phyloP scores from a whole-genome alignment of 176 grass and related monocot genomes.

The Elymus sibiricus region DNA sequence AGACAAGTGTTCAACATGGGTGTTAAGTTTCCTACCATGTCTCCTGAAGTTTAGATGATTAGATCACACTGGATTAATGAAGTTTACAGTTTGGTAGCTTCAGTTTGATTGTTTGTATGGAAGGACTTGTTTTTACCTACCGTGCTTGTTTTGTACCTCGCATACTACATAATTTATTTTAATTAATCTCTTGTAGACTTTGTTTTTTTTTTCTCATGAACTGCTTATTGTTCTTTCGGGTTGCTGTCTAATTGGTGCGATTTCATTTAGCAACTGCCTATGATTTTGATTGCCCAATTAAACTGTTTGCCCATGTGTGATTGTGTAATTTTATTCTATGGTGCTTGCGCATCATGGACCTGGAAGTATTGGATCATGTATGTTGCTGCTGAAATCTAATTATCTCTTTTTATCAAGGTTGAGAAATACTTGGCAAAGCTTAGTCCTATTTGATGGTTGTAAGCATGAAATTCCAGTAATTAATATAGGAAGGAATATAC shows the following conservation, averaged over 20 bases:
- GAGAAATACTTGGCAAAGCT: no score
- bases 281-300: background rate
- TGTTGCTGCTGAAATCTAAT: no score
- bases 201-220: background rate
- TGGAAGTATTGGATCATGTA: no score
- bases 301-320: no score
- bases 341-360: no score
- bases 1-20: background rate
- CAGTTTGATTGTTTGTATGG: constrained; percentile 9
- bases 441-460: no score
- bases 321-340: no score
- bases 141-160: background rate
- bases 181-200: background rate
- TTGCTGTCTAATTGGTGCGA: background rate
- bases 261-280: background rate
- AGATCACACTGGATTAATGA: background rate
- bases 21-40: background rate
- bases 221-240: background rate
- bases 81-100: background rate
- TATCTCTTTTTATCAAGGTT: no score
- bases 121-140: background rate
- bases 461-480: no score
- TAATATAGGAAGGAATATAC: no score
- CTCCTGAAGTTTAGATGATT: background rate
- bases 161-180: background rate